phyloP scores from a whole-genome alignment of 1,139 yeast species.

The Debaryomyces coudertii region DNA sequence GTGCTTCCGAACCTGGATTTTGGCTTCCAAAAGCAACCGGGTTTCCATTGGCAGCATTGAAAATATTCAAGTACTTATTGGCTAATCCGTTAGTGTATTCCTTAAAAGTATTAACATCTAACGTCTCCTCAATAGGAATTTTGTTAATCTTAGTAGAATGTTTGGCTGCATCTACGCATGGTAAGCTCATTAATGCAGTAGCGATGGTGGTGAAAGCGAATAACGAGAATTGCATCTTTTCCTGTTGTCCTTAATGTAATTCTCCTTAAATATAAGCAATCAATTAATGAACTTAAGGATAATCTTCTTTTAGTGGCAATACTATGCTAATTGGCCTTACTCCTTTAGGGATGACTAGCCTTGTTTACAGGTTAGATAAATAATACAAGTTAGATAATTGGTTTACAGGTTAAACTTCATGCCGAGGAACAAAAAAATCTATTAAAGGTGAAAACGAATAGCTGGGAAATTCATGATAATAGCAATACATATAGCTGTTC shows the following conservation, averaged over 20 bases:
- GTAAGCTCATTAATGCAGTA: slow-evolving; percentile 50
- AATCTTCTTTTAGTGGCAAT: slow-evolving; percentile 4
- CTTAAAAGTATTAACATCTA: slow-evolving; percentile 59
- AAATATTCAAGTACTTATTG: slow-evolving; percentile 66
- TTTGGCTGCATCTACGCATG: slow-evolving; percentile 58
- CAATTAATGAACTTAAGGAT: background rate
- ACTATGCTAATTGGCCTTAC: background rate
- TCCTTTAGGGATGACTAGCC: slow-evolving; percentile 6
- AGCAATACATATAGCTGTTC: background rate
- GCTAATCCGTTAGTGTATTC: slow-evolving; percentile 74
- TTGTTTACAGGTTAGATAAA: slow-evolving; percentile 5
- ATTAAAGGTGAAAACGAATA: background rate
- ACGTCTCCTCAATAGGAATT: slow-evolving; percentile 62
- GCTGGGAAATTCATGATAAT: background rate
- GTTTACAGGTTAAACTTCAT: background rate
- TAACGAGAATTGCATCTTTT: slow-evolving; percentile 36
- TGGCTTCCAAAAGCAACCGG: slow-evolving; percentile 27
- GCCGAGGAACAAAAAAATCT: slow-evolving; percentile 1
- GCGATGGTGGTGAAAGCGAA: slow-evolving; percentile 53
- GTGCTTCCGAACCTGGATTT: slow-evolving; percentile 39
- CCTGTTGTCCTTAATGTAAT: background rate
- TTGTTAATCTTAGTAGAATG: slow-evolving; percentile 67
- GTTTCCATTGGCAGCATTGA: slow-evolving; percentile 41
- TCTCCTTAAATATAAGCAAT: background rate
- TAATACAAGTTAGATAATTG: background rate